Evolutionary conservation across 371 early-diverging fungal genomes (phyloP).

Genomic region (Mortierella sp.): DNA sequence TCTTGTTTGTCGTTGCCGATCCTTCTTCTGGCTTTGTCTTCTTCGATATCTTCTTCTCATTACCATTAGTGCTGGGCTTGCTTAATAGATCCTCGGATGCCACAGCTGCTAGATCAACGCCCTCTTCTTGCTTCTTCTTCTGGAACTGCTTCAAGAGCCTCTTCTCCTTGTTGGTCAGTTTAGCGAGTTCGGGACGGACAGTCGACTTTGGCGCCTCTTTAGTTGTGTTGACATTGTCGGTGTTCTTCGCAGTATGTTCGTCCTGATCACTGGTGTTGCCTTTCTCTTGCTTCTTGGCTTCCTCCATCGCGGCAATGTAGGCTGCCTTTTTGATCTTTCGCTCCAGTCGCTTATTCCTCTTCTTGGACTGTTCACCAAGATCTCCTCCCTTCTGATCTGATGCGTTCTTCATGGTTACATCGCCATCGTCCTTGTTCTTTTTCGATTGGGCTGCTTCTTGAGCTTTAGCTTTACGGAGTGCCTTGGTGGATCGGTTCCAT

Average conservation of each 20-base stretch:
- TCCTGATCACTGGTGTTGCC: neutral
- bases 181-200: conserved; percentile 29
- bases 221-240: neutral
- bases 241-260: neutral
- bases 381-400: neutral
- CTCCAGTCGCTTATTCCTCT: conserved; percentile 50
- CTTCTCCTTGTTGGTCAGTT: conserved; percentile 48
- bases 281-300: conserved; percentile 14
- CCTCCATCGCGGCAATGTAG: conserved; percentile 42
- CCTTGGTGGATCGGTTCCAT: conserved; percentile 51
- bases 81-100: neutral
- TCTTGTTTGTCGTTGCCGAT: conserved; percentile 11
- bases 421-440: conserved; percentile 16
- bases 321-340: conserved; percentile 50
- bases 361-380: conserved; percentile 23
- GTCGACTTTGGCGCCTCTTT: conserved; percentile 6
- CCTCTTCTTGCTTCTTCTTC: conserved; percentile 38
- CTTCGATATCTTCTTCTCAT: conserved; percentile 4
- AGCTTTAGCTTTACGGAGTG: conserved; percentile 37
- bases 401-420: conserved; percentile 10
- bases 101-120: conserved; percentile 25
- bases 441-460: conserved; percentile 18
- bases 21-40: conserved; percentile 15
- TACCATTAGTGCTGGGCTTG: no score
- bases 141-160: conserved; percentile 47